A percentile compares a stretch with the other conserved stretches of the same genome.
phyloP scores from a whole-genome alignment of 1,284 basidiomycete genomes.

The Malassezia slooffiae region DNA sequence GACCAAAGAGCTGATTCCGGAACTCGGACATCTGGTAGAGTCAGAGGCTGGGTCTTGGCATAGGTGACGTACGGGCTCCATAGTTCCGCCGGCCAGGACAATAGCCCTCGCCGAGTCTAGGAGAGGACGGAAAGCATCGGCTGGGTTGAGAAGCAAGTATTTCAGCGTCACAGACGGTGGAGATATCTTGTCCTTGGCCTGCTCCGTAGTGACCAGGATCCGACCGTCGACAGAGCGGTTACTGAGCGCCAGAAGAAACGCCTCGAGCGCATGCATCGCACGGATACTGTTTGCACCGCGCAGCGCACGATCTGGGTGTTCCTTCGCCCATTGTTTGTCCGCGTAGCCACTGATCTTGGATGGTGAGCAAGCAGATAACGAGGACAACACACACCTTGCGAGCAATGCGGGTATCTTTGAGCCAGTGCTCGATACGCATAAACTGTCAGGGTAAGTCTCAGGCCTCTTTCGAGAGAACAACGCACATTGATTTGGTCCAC shows the following conservation, averaged over 20 bases:
- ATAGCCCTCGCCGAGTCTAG: constrained; percentile 69
- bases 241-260: constrained; percentile 70
- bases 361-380: background rate
- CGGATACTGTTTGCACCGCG: background rate
- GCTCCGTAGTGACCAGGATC: constrained; percentile 38
- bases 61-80: constrained; percentile 59
- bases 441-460: background rate
- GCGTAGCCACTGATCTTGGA: constrained; percentile 71
- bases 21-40: constrained; percentile 72
- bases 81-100: constrained; percentile 85
- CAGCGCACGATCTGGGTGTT: constrained; percentile 48
- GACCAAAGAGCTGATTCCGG: constrained; percentile 66
- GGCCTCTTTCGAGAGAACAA: no score
- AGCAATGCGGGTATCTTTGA: constrained; percentile 71
- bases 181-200: background rate
- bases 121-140: constrained; percentile 71
- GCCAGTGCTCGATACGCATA: constrained; percentile 65
- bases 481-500: constrained; percentile 60
- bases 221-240: constrained; percentile 66
- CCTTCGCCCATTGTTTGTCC: constrained; percentile 56
- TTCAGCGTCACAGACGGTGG: constrained; percentile 64
- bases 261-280: constrained; percentile 68
- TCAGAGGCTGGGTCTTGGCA: background rate
- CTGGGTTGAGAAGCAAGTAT: constrained; percentile 89
- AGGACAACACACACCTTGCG: constrained; percentile 48